Percentiles rank a stretch among this genome's conserved stretches.
These are phyloP conservation scores for Letharia lupina DNA, from an alignment of 495 filamentous ascomycete genomes.

Conservation along the genomic window DNA sequence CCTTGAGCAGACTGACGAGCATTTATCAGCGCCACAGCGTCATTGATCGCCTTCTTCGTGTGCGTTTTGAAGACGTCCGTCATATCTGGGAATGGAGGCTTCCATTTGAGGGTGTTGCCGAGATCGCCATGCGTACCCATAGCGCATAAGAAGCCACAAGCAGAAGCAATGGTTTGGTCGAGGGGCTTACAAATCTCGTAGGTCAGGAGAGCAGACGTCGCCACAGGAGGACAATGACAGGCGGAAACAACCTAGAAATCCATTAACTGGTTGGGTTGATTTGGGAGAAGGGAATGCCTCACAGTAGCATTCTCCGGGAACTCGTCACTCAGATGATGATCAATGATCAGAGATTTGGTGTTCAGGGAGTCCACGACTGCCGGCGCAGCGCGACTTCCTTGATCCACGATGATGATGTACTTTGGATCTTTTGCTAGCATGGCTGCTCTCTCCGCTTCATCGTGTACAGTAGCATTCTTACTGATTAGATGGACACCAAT, in stretches of 20 bases:
- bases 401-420: conserved; percentile 52
- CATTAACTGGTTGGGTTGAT: background rate
- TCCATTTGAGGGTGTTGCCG: conserved; percentile 49
- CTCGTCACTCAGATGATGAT: conserved; percentile 48
- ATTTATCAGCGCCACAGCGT: conserved; percentile 48
- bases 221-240: conserved; percentile 48
- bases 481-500: conserved; percentile 44
- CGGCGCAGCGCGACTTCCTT: conserved; percentile 44
- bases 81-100: conserved; percentile 52
- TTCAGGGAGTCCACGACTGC: conserved; percentile 37
- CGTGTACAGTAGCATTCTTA: conserved; percentile 45
- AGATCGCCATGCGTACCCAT: conserved; percentile 56
- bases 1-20: conserved; percentile 31
- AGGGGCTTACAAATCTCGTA: conserved; percentile 47
- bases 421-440: conserved; percentile 40
- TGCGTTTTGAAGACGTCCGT: conserved; percentile 44
- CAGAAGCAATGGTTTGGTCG: conserved; percentile 33
- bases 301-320: conserved; percentile 40
- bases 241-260: conserved; percentile 38
- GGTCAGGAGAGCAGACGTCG: conserved; percentile 48
- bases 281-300: background rate
- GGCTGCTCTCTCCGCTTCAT: conserved; percentile 35
- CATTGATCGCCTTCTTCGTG: conserved; percentile 48
- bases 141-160: conserved; percentile 45
- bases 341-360: conserved; percentile 44